Percentiles rank a stretch among this genome's conserved stretches.
Evolutionary conservation across 768 basidiomycete genomes (phyloP).

Genomic region (Mycena sanguinolenta): DNA sequence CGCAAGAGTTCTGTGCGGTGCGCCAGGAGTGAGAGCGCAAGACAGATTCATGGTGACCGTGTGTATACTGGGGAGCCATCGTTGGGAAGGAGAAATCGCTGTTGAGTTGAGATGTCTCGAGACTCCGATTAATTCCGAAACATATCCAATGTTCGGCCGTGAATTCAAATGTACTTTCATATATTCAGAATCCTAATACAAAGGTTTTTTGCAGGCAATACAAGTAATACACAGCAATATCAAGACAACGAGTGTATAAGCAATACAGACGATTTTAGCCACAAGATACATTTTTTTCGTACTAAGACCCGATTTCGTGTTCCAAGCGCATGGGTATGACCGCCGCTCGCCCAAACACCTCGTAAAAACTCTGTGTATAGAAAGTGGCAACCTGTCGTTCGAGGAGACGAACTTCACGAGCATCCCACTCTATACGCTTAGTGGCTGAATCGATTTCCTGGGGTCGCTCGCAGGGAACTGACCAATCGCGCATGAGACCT

Average conservation of each 20-base stretch:
- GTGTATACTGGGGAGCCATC: slow-evolving; percentile 23
- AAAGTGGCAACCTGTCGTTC: slow-evolving; percentile 8
- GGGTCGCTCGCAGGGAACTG: slow-evolving; percentile 16
- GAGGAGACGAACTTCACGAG: neutral
- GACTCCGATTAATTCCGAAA: too few species aligned
- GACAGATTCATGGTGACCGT: slow-evolving; percentile 45
- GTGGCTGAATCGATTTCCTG: neutral
- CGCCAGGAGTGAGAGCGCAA: slow-evolving; percentile 51
- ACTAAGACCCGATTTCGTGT: slow-evolving; percentile 1
- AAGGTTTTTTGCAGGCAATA: too few species aligned
- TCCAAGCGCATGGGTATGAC: slow-evolving; percentile 21
- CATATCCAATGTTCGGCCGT: too few species aligned
- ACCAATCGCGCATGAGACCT: slow-evolving; percentile 22
- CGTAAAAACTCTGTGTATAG: slow-evolving; percentile 22
- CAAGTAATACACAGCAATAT: too few species aligned
- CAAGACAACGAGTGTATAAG: too few species aligned
- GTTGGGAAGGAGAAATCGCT: neutral
- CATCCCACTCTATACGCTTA: slow-evolving; percentile 2
- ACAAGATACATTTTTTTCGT: too few species aligned
- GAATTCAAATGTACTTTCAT: too few species aligned
- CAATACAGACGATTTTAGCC: too few species aligned
- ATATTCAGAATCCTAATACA: too few species aligned
- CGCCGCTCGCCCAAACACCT: slow-evolving; percentile 19
- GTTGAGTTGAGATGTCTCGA: too few species aligned
- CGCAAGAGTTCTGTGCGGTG: slow-evolving; percentile 58